Evolutionary conservation across 768 basidiomycete genomes (phyloP).

Genomic region (Termitomyces sp.): DNA sequence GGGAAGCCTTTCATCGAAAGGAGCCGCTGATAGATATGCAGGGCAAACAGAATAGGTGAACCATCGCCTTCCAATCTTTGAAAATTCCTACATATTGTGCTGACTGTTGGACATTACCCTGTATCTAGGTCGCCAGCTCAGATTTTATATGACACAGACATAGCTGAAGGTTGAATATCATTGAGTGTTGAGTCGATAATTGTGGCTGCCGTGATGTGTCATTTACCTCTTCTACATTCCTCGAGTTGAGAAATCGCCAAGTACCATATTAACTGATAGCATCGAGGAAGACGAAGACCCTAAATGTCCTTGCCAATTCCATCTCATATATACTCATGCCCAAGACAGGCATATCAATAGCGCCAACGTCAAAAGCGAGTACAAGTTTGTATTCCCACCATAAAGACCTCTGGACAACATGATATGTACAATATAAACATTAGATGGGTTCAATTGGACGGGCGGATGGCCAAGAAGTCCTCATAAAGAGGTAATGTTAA

Average conservation of each 20-base stretch:
- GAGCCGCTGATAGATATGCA: not conserved
- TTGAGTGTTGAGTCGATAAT: not conserved
- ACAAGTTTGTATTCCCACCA: constrained; percentile 24
- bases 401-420: not conserved
- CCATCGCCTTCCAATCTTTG: not conserved
- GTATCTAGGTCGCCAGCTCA: constrained; percentile 6
- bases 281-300: not conserved
- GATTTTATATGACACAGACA: constrained; percentile 10
- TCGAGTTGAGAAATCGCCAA: not conserved
- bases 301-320: not conserved
- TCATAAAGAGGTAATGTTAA: not conserved
- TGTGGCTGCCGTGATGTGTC: not conserved
- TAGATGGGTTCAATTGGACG: not conserved
- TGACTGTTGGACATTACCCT: not conserved
- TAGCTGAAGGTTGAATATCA: not conserved
- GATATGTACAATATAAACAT: not conserved
- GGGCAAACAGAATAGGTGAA: not conserved
- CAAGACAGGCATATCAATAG: constrained; percentile 4
- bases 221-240: not conserved
- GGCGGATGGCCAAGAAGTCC: not conserved
- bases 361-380: constrained; percentile 44
- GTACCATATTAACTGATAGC: not conserved
- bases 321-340: too few relatives aligned
- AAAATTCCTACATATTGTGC: not conserved
- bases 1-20: not conserved